A percentile compares a stretch with the other conserved stretches of the same genome.
Conservation (phyloP, 2,329 filamentous ascomycete genomes). For the Trichoderma breve region DNA sequence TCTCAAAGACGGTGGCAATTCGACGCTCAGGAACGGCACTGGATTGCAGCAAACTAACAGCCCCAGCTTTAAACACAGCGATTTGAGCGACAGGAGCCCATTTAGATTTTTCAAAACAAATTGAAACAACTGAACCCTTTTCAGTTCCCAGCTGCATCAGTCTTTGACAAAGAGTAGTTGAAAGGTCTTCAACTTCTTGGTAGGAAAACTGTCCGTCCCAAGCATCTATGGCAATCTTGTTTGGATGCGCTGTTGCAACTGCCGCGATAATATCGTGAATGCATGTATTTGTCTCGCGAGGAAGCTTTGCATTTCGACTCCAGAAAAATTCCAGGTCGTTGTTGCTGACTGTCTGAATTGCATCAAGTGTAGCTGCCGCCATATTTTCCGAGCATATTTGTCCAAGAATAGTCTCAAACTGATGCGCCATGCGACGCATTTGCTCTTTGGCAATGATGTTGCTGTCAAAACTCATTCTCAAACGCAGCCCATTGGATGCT, state of each 20-base stretch:
- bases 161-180: not conserved
- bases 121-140: conserved; percentile 11
- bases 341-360: not conserved
- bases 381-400: conserved; percentile 1
- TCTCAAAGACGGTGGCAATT: not conserved
- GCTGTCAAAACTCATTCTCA: conserved; percentile 11
- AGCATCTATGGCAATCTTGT: conserved; percentile 3
- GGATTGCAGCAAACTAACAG: conserved; percentile 1
- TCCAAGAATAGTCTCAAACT: conserved; percentile 15
- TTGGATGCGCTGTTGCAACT: not conserved
- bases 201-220: conserved; percentile 14
- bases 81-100: conserved; percentile 3
- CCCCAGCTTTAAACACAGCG: conserved; percentile 9
- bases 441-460: not conserved
- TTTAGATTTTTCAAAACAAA: conserved; percentile 15
- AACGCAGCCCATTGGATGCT: not conserved
- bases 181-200: conserved; percentile 2
- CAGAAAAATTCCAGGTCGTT: conserved; percentile 4
- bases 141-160: not conserved
- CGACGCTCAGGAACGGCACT: conserved; percentile 1
- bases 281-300: not conserved
- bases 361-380: not conserved
- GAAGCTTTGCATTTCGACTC: not conserved
- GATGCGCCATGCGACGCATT: not conserved
- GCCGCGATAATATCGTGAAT: not conserved